Evolutionary conservation across 129 eudicot genomes (phyloP), one percentile per base, ranked within the genome.

Genomic region (Solidago caesia): DNA sequence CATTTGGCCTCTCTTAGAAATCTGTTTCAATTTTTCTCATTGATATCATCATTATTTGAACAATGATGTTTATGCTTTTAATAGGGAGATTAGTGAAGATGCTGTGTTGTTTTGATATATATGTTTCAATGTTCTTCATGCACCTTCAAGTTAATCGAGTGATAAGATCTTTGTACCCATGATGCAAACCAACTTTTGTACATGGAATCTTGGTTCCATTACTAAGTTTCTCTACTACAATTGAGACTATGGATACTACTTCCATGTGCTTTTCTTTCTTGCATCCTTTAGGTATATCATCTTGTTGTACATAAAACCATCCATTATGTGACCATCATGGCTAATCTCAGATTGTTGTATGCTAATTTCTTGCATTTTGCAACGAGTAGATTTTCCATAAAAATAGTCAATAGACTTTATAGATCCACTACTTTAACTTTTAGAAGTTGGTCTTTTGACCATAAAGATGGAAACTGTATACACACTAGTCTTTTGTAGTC

Each of bases 381-480:
- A 25, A 15, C 9, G 4, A 59, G 9, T 39, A 7, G 39, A 29
- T 26, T 25, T 39, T 29, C 33, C 11, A 27, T 5, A 33, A 33
- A 49, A 49, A 29, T 51, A 69, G 14, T 8, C 59, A 33, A 4
- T 8, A 6, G 48, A 51, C 62, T 29, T 53, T 33, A 33, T 14
- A 27, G 25, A 63, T 63, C 25, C 47, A 33, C 52, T n/a, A 39
- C 49, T 70, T 39, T 52, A 52, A 48, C 74, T 29, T 70, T 57
- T 70, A 39, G 62, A 29, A 12, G 39, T 33, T n/a, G 13, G n/a
- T 44, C 29, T 70, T 52, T 70, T 70, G 39, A 70, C 63, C 49
- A 52, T 33, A 70, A 52, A 70, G 64, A 52, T 70, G 74, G 13
- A 72, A 72, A 21, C 25, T 72, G 43, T 13, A 16, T 57, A 53